Base-by-base conservation (phyloP, 1,139 yeast genomes). In the Hansenula anomala region DNA sequence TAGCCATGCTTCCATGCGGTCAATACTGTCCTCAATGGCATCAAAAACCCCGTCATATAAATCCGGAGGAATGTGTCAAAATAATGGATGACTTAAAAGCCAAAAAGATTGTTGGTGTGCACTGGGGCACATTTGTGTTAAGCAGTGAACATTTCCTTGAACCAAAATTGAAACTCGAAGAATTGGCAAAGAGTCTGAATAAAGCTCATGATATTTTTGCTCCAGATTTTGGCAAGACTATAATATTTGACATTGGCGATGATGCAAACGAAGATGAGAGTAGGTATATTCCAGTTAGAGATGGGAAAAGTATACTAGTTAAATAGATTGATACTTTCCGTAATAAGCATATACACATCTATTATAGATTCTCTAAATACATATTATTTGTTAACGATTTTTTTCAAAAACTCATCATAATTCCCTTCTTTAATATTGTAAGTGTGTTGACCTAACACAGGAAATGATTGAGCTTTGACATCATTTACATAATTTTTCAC, bases 21-120 rank as follows among this genome's bases (percentile, higher is more conserved):
- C 97, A 94, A 45, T 90, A 90, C 59, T 84, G 92, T 52, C 97
- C 97, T 0, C 78, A 87, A 48, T 88, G 96, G 96, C 97, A 89
- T 54, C 90, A 90, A 53, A 75, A 76, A 42, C 95, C 96, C 6
- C 74, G 96, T 48, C 97, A 90, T 55, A 85, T 83, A 33, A 80
- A 82, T 32, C 97, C 97, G 0, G 68, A 66, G 33, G 97, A 90
- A 53, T 80, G 92, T 6, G 49, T 86, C 3, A 66, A 75, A 46
- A 80, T 89, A 4, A 80, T 81, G 72, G 58, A 70, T 14, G 87
- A 83, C 48, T 54, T 87, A 39, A 64, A 71, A 3, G 79, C 86
- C 4, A 61, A 69, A 39, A 76, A 72, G 49, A 76, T 86, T 65
- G 75, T 85, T 45, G 97, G 97, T 1, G 86, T 90, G 25, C 97